These are phyloP conservation scores for Russula sp. DNA, from an alignment of 768 basidiomycete genomes.

Conservation along the genomic window DNA sequence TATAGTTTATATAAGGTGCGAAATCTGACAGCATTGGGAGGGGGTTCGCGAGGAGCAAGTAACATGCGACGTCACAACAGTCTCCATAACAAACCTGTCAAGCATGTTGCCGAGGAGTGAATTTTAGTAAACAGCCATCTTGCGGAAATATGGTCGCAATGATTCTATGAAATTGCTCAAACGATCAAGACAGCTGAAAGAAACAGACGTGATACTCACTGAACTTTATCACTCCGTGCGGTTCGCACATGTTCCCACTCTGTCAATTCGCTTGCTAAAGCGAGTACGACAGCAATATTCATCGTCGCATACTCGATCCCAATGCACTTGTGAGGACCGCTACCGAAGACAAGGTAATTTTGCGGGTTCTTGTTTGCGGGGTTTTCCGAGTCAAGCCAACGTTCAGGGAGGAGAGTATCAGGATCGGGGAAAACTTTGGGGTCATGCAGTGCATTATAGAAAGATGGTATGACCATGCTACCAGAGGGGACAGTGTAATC, in stretches of 20 bases:
- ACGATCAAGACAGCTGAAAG: background rate
- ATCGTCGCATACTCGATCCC: slow-evolving; percentile 88
- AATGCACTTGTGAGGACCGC: slow-evolving; percentile 89
- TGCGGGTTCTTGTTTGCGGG: slow-evolving; percentile 79
- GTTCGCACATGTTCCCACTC: slow-evolving; percentile 89
- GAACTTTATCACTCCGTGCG: slow-evolving; percentile 67
- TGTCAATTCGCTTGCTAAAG: slow-evolving; percentile 71
- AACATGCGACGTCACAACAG: background rate
- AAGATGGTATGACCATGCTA: slow-evolving; percentile 92
- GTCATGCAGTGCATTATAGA: slow-evolving; percentile 92
- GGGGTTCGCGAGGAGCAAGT: background rate
- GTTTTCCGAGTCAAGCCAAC: slow-evolving; percentile 84
- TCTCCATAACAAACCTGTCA: slow-evolving; percentile 4
- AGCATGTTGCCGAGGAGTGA: slow-evolving; percentile 48
- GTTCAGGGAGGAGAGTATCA: slow-evolving; percentile 75
- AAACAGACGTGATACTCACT: slow-evolving; percentile 47
- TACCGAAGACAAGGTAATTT: slow-evolving; percentile 95
- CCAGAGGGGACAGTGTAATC: slow-evolving; percentile 88
- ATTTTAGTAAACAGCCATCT: slow-evolving; percentile 79
- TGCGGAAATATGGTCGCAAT: slow-evolving; percentile 97
- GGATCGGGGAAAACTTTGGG: slow-evolving; percentile 82
- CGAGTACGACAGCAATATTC: slow-evolving; percentile 84
- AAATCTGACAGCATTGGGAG: background rate
- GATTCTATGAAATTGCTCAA: slow-evolving; percentile 45
- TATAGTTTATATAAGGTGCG: background rate